Evolutionary conservation across 345 rosid genomes (phyloP).

Genomic region (Eutrema yunnanense): DNA sequence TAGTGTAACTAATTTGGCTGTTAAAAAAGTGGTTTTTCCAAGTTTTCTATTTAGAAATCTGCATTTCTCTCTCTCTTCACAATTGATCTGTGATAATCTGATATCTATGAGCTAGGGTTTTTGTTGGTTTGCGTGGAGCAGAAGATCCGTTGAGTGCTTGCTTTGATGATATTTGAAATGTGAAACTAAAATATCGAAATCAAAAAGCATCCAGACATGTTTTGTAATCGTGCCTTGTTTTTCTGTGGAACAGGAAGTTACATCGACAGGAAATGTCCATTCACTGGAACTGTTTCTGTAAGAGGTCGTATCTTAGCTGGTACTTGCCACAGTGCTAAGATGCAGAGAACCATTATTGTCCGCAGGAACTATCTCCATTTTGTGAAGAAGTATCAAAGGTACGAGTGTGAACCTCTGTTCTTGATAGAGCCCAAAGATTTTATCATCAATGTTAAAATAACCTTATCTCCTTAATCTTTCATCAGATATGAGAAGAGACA

Average conservation of each 20-base stretch:
- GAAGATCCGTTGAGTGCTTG: not conserved
- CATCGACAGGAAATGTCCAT: conserved; percentile 90
- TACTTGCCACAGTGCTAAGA: conserved; percentile 90
- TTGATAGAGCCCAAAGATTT: not conserved
- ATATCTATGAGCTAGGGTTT: not conserved
- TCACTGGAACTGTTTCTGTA: conserved; percentile 79
- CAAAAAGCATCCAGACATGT: not conserved
- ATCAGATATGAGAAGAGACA: conserved; percentile 71
- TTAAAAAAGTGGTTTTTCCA: not conserved
- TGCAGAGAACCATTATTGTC: conserved; percentile 87
- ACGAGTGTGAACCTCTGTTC: not conserved
- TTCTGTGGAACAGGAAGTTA: conserved; percentile 47
- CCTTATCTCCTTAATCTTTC: not conserved
- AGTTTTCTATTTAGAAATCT: not conserved
- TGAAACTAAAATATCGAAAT: not conserved
- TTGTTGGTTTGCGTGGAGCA: not conserved
- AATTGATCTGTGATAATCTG: not conserved
- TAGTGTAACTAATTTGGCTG: not conserved
- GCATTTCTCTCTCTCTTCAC: not conserved
- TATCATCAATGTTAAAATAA: not conserved
- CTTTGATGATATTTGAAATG: not conserved
- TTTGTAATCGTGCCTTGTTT: not conserved
- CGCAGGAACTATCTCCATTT: conserved; percentile 84
- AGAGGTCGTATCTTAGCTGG: conserved; percentile 94
- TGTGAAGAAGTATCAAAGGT: conserved; percentile 92